phyloP scores from a whole-genome alignment of 164 flowering plant species.

The Annona squamosa region DNA sequence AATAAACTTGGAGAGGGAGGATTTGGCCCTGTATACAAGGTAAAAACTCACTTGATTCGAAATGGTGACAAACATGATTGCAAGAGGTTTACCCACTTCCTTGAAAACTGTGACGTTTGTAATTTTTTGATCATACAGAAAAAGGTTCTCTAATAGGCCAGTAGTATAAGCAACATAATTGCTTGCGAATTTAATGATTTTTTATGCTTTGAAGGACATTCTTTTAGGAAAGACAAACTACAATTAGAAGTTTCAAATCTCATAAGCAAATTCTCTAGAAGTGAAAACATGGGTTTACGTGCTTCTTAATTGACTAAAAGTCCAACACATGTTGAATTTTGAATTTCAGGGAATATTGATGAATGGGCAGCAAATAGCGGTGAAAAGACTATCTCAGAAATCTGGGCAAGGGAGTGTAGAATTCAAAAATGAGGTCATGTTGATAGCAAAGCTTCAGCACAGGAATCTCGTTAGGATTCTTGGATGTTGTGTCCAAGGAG shows the following conservation, averaged over 20 bases:
- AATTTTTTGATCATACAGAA: too few relatives aligned
- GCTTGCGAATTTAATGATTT: neutral
- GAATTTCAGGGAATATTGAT: slow-evolving; percentile 23
- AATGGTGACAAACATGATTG: neutral
- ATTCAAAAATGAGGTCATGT: slow-evolving; percentile 28
- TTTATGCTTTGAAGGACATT: too few relatives aligned
- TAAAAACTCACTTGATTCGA: neutral
- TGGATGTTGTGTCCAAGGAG: slow-evolving; percentile 28
- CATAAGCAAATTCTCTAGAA: too few relatives aligned
- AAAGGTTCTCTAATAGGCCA: neutral
- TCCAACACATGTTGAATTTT: neutral
- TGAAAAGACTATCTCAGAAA: slow-evolving; percentile 32
- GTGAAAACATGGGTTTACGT: neutral
- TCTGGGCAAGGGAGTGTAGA: slow-evolving; percentile 32
- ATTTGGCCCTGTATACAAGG: slow-evolving; percentile 11
- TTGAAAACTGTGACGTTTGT: neutral
- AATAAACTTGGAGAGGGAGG: slow-evolving; percentile 11
- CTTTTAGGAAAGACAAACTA: too few relatives aligned
- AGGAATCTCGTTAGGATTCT: slow-evolving; percentile 34
- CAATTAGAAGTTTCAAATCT: too few relatives aligned
- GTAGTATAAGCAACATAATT: neutral
- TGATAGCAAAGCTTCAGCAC: slow-evolving; percentile 39
- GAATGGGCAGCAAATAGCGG: slow-evolving; percentile 32
- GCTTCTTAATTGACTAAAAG: neutral
- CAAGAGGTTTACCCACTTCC: neutral